Base-by-base conservation (phyloP, 768 basidiomycete species). In the Solioccasus polychromus region DNA sequence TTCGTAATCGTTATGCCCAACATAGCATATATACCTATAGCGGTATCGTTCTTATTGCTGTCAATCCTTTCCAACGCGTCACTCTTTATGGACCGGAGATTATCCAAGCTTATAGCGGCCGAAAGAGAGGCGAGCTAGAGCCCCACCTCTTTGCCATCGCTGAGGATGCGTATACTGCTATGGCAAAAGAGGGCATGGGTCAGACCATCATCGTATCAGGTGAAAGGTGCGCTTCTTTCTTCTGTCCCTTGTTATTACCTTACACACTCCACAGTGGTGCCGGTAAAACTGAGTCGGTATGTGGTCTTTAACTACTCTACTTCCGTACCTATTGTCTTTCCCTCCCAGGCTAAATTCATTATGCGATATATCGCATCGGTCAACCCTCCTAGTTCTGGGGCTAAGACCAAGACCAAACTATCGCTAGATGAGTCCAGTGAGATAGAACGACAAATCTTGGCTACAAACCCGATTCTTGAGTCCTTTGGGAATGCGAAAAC, bases 401-500 rank as follows among this genome's bases (percentile, higher is more conserved):
- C 76, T 44, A 82, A 83, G 66, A 62, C 73, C 4, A 88, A 76
- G 63, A 79, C 83, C 8, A 88, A 91, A 58, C 71, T 79, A 40
- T 83, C 86, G 10, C 66, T 88, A 39, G 92, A 88, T 60, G 92
- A 87, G 53, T 88, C 88, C 3, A 93, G 86, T 63, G 96, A 97
- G 68, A 92, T 94, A 53, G 96, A 99, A 65, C 82, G 85, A 39
- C 96, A 98, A 68, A 99, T 99, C 48, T 73, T 99, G 44, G 96
- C 96, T 23, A 97, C 95, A n/a, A 99, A 99, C 66, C 96, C 96
- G 19, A 98, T 96, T 59, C 84, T 99, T 52, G 96, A 99, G 69
- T 90, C 96, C 0, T 98, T 99, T 57, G 96, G 96, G 54, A 99
- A 99, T 68, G 96, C 96, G 19, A 99, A 99, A 71, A 99, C 96